A percentile compares a stretch with the other conserved stretches of the same genome.
Evolutionary conservation across 805 yeast species (phyloP).

Genomic region (Metschnikowia matae): DNA sequence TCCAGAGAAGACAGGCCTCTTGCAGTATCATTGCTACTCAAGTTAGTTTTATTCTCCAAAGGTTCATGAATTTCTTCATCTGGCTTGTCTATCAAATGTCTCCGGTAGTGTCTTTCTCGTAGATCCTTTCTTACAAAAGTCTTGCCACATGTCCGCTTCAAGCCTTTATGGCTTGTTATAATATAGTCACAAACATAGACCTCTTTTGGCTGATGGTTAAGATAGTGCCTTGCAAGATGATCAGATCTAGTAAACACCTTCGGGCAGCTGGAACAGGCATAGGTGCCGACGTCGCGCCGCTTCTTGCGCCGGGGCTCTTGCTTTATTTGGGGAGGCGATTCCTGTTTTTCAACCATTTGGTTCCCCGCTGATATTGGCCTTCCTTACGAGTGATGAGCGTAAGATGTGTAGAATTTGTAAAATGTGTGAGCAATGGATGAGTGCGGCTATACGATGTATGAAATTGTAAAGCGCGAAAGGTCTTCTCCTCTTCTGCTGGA

Average conservation of each 20-base stretch:
- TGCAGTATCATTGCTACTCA: not conserved
- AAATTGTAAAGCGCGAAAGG: not conserved
- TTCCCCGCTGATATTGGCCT: not conserved
- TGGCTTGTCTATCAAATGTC: constrained; percentile 10
- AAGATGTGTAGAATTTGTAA: not conserved
- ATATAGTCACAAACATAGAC: constrained; percentile 54
- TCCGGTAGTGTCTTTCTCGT: constrained; percentile 35
- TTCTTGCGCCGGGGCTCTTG: constrained; percentile 9
- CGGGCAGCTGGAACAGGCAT: constrained; percentile 48
- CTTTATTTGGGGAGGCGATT: not conserved
- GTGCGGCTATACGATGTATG: not conserved
- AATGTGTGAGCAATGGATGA: not conserved
- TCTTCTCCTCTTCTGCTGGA: not conserved
- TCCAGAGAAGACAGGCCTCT: not conserved
- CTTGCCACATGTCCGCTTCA: constrained; percentile 47
- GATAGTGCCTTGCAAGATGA: constrained; percentile 59
- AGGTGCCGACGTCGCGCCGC: constrained; percentile 26
- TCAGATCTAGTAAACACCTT: constrained; percentile 59
- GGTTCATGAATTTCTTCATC: constrained; percentile 3
- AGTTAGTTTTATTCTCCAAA: not conserved
- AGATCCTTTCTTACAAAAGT: constrained; percentile 63
- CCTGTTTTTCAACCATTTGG: constrained; percentile 1
- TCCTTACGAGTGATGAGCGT: not conserved
- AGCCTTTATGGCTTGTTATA: constrained; percentile 38
- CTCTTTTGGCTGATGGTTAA: constrained; percentile 53